phyloP scores from a whole-genome alignment of 768 basidiomycete genomes.

The Mycena vitilis region DNA sequence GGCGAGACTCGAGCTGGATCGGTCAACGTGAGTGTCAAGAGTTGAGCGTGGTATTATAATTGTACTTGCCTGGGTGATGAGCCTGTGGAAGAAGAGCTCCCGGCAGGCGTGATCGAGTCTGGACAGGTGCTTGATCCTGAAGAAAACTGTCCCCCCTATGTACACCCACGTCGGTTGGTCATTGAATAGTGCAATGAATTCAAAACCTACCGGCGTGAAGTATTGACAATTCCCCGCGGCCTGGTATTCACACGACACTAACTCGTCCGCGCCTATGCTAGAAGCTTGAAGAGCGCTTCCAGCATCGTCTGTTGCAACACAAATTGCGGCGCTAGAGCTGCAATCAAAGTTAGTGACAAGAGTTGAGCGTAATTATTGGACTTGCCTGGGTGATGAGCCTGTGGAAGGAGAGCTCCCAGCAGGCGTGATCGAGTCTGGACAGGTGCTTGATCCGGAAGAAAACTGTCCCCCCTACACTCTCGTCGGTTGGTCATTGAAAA shows the following conservation, averaged over 20 bases:
- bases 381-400: neutral
- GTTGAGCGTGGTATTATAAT: neutral
- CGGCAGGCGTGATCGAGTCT: neutral
- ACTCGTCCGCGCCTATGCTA: neutral
- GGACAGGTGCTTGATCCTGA: neutral
- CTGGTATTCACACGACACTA: neutral
- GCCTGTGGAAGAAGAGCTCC: neutral
- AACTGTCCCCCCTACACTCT: neutral
- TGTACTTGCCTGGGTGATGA: neutral
- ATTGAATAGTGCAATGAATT: neutral
- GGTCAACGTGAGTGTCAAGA: neutral
- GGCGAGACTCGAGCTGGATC: neutral
- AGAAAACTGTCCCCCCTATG: neutral
- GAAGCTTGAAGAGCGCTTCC: neutral
- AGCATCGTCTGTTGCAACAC: neutral
- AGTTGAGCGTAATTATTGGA: neutral
- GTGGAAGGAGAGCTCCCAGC: neutral
- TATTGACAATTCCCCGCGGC: neutral
- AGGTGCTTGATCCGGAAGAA: neutral
- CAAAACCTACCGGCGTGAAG: neutral
- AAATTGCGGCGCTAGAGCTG: neutral
- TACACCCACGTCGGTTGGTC: neutral
- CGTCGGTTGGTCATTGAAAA: neutral
- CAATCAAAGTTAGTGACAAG: neutral
- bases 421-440: neutral